Base-by-base conservation (phyloP, 768 basidiomycete species). In the Mycena amicta region DNA sequence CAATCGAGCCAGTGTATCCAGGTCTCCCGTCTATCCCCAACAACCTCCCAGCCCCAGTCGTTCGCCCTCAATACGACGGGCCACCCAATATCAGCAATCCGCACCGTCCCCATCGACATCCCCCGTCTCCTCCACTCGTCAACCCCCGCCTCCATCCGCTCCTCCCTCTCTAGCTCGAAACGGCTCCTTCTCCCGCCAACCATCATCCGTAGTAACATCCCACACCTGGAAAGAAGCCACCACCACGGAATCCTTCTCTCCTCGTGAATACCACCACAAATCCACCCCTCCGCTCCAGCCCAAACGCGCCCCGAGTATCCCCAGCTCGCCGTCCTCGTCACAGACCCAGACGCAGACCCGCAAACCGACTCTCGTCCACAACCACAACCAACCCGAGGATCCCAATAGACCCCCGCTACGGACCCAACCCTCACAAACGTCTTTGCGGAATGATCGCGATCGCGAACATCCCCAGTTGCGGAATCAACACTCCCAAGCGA, bases 151-250 rank as follows among this genome's bases (percentile, higher is more conserved):
- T 13, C 25, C 47, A 13, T 28, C 47, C 25, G 15, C 5, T 13
- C 22, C 47, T 49, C 6, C 47, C 6, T 13, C 5, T n/a, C 47
- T 49, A 8, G 22, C 6, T 13, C 47, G 47, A 13, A 49, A 49
- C 27, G 26, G 26, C 11, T 49, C 47, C 47, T 49, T 49, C 25
- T 49, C 47, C 11, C 47, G 25, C 13, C 47, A 49, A 26, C 25
- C 25, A 43, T 18, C 12, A 45, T n/a, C 43, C 15, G 13, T 15
- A 8, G 8, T 23, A 13, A 49, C 47, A 8, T 49, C 47, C 47
- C 23, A 49, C n/a, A 49, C 47, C 27, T 49, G 47, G 47, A 49
- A 49, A 29, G 25, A 49, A 29, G 47, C 47, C 25, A 49, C 47
- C 25, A 13, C 5, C 13, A 8, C 27, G 43, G 43, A 45, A 12